Base-by-base conservation (phyloP, 140 eudicot species). In the Cichorium intybus region DNA sequence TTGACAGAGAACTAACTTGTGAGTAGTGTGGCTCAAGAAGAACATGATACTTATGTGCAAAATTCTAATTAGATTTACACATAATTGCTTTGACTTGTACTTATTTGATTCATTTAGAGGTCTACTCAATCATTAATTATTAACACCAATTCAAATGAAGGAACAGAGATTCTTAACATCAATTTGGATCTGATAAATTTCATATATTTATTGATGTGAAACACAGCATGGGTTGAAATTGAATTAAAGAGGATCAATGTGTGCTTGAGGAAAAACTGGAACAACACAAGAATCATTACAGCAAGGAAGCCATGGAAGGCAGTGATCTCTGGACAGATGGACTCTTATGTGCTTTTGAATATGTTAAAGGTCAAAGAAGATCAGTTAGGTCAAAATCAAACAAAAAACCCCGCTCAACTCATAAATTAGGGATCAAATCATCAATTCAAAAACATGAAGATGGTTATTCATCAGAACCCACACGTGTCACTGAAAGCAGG, bases 281-380 rank as follows among this genome's bases (percentile, higher is more conserved):
- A 50, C 75, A 29, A 50, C 55, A 63, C 24, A 82, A 67, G 72
- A 60, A 57, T 53, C 75, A 61, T 45, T 23, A 53, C 69, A 68
- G 35, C 60, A 86, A 79, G 76, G 95, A 86, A 49, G 45, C 48
- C 62, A 63, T 74, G 33, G 69, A 80, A 39, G 83, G 79, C 39
- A 81, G 65, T 57, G 91, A 80, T 54, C 85, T 87, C 22, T 91
- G 97, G 96, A 82, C 85, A 5, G 85, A 87, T 79, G 97, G 97
- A 60, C 97, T 91, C 43, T 73, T 90, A 70, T 90, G 97, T 74
- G 97, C 96, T 39, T 90, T 90, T 71, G 97, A 90, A 74, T 87
- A 77, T 70, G 89, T 90, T 18, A 73, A 79, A 68, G 82, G 80
- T 23, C 84, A 70, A 50, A 76, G 66, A 50, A 87, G 62, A 61